Evolutionary conservation across 306 rosid species (phyloP).

Genomic region (Inga laurina): DNA sequence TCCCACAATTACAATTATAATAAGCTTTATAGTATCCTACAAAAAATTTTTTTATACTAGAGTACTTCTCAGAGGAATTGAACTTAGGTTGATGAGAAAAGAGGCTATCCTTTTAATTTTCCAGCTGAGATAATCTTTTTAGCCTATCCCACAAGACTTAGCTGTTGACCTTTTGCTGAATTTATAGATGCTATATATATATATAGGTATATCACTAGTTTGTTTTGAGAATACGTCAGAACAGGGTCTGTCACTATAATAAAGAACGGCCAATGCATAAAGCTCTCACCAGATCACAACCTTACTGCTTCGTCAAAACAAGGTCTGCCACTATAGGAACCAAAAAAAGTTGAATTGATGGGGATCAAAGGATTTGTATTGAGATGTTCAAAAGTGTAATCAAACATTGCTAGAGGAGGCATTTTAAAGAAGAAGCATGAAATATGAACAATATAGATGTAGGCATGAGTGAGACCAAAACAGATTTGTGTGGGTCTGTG

Average conservation of each 20-base stretch:
- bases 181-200: slow-evolving; percentile 35
- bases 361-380: slow-evolving; percentile 45
- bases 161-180: slow-evolving; percentile 39
- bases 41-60: neutral
- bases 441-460: slow-evolving; percentile 37
- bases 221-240: slow-evolving; percentile 25
- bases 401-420: slow-evolving; percentile 42
- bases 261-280: too few relatives aligned
- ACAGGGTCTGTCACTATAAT: slow-evolving; percentile 21
- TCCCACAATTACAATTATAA: neutral
- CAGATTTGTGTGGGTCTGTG: slow-evolving; percentile 44
- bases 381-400: slow-evolving; percentile 40
- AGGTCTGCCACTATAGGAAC: slow-evolving; percentile 31
- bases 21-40: neutral
- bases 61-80: neutral
- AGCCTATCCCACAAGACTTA: slow-evolving; percentile 33
- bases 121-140: neutral
- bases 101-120: neutral
- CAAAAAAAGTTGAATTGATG: slow-evolving; percentile 38
- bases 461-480: slow-evolving; percentile 46
- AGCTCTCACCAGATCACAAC: too few relatives aligned
- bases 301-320: neutral
- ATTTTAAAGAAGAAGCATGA: slow-evolving; percentile 35
- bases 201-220: slow-evolving; percentile 19
- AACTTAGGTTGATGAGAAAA: neutral